A percentile compares a stretch with the other conserved stretches of the same genome.
These are phyloP conservation scores for Phytophthora megakarya DNA, from an alignment of 352 stramenopile species.

Conservation along the genomic window DNA sequence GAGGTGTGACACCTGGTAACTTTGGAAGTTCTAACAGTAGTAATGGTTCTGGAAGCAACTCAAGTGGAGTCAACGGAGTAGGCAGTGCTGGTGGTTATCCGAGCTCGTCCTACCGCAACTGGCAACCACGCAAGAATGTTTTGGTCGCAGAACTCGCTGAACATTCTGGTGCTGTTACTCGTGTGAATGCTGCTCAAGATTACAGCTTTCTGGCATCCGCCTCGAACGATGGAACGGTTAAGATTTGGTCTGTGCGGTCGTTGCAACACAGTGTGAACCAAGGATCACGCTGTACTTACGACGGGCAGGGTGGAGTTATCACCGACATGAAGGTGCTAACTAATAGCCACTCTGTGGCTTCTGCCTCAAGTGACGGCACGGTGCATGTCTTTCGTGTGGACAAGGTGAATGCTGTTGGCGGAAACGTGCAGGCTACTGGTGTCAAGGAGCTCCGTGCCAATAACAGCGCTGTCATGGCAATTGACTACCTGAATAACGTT, in stretches of 20 bases:
- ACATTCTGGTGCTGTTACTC: constrained; percentile 93
- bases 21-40: constrained; percentile 31
- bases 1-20: constrained; percentile 32
- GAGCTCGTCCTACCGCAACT: constrained; percentile 71
- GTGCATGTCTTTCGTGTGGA: constrained; percentile 98
- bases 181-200: constrained; percentile 94
- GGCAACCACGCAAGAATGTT: constrained; percentile 84
- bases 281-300: constrained; percentile 93
- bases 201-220: constrained; percentile 96
- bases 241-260: constrained; percentile 95
- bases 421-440: constrained; percentile 72
- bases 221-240: constrained; percentile 95
- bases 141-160: constrained; percentile 88
- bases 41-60: constrained; percentile 29
- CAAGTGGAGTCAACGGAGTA: constrained; percentile 33
- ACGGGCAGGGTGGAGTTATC: constrained; percentile 89
- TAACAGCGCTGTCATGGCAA: constrained; percentile 92
- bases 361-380: constrained; percentile 85
- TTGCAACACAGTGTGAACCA: constrained; percentile 94
- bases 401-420: constrained; percentile 69
- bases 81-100: constrained; percentile 40
- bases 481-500: constrained; percentile 97
- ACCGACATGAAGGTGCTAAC: constrained; percentile 96
- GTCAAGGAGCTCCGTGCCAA: constrained; percentile 81
- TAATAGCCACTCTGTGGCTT: constrained; percentile 96